phyloP scores from a whole-genome alignment of 306 rosid species.

The Gastrolobium bilobum region DNA sequence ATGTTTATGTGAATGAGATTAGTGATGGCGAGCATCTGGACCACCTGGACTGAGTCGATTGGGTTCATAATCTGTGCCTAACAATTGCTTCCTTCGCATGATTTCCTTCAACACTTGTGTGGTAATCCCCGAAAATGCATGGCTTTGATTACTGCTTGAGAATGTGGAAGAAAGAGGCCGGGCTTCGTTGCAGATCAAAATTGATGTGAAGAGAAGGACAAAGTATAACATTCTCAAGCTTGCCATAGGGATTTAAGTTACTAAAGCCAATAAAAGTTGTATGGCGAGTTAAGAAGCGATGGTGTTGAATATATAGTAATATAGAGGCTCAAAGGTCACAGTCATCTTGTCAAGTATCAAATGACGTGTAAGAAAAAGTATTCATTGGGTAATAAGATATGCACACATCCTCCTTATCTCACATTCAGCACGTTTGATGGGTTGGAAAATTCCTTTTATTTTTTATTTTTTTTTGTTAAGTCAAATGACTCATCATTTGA shows the following conservation, averaged over 20 bases:
- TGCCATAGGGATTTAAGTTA: neutral
- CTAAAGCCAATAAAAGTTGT: neutral
- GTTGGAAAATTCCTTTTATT: neutral
- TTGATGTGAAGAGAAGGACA: slow-evolving; percentile 40
- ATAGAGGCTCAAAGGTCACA: slow-evolving; percentile 3
- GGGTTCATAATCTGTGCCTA: slow-evolving; percentile 18
- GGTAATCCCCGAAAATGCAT: slow-evolving; percentile 13
- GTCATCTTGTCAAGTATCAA: neutral
- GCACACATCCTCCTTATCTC: neutral
- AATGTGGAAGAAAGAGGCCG: slow-evolving; percentile 42
- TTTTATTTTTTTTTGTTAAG: neutral
- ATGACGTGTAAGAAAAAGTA: neutral
- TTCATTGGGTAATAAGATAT: too few relatives aligned
- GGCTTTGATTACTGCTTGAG: neutral
- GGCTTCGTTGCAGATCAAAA: slow-evolving; percentile 18
- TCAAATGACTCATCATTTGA: slow-evolving; percentile 6
- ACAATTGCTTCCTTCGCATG: slow-evolving; percentile 42
- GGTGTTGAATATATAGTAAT: slow-evolving; percentile 39
- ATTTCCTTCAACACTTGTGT: slow-evolving; percentile 47
- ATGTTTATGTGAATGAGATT: neutral
- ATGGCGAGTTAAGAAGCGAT: neutral
- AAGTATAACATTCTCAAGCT: slow-evolving; percentile 31
- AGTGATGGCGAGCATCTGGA: slow-evolving; percentile 56
- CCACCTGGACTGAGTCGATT: slow-evolving; percentile 53
- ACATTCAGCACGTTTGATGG: neutral